Percentiles rank a stretch among this genome's conserved stretches.
Evolutionary conservation across 805 yeast genomes (phyloP).

Genomic region (Candida nonsorbophila): DNA sequence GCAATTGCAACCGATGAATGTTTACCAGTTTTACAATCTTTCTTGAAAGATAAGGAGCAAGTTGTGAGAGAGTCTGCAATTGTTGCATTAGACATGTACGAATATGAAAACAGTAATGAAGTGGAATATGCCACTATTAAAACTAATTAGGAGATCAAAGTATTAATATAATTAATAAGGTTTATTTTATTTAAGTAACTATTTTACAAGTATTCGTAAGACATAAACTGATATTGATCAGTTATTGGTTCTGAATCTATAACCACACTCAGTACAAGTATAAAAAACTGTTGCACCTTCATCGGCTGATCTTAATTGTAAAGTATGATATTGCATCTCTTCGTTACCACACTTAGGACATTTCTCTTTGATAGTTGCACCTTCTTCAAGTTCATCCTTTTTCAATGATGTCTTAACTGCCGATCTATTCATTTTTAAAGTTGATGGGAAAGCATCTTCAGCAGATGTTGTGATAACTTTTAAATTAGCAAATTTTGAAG

Average conservation of each 20-base stretch:
- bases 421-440: slow-evolving; percentile 73
- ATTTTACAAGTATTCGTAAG: slow-evolving; percentile 1
- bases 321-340: slow-evolving; percentile 96
- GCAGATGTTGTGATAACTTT: slow-evolving; percentile 86
- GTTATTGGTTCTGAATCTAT: slow-evolving; percentile 91
- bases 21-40: slow-evolving; percentile 76
- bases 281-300: slow-evolving; percentile 99
- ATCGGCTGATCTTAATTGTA: slow-evolving; percentile 96
- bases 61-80: slow-evolving; percentile 96
- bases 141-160: slow-evolving; percentile 8
- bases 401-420: slow-evolving; percentile 83
- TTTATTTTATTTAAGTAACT: slow-evolving; percentile 1
- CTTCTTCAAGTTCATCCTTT: slow-evolving; percentile 79
- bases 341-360: slow-evolving; percentile 99
- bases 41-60: slow-evolving; percentile 72
- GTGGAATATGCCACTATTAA: slow-evolving; percentile 55
- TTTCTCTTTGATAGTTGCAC: slow-evolving; percentile 94
- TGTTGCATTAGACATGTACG: slow-evolving; percentile 98
- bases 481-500: slow-evolving; percentile 61
- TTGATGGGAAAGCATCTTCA: slow-evolving; percentile 91
- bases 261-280: slow-evolving; percentile 90
- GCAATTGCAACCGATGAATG: slow-evolving; percentile 95
- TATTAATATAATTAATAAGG: too few species aligned
- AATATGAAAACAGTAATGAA: slow-evolving; percentile 82
- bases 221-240: slow-evolving; percentile 19